Conservation (phyloP, 768 basidiomycete genomes). For the Pleurotus eryngii region DNA sequence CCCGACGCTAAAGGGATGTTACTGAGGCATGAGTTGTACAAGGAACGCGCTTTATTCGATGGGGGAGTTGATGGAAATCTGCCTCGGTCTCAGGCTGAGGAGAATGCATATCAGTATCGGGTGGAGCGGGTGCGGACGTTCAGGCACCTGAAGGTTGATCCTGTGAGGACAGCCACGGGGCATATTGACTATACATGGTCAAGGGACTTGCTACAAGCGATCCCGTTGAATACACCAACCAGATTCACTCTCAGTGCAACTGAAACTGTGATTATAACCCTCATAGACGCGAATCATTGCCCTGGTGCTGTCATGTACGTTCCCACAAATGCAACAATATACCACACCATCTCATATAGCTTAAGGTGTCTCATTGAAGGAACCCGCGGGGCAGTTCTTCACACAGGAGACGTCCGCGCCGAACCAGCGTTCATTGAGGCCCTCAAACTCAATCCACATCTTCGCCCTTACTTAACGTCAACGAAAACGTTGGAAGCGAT, state of each 20-base stretch:
- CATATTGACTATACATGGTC: conserved; percentile 45
- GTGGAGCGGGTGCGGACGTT: conserved; percentile 57
- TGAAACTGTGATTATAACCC: conserved; percentile 67
- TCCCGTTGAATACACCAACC: conserved; percentile 66
- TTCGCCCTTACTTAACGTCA: conserved; percentile 61
- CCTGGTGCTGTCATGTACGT: conserved; percentile 90
- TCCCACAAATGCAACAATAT: not conserved
- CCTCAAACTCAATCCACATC: conserved; percentile 63
- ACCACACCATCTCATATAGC: not conserved
- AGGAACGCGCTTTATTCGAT: conserved; percentile 48
- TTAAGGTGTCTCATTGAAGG: conserved; percentile 84
- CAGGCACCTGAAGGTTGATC: conserved; percentile 62
- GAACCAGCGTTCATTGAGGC: conserved; percentile 78
- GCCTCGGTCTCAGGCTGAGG: not conserved
- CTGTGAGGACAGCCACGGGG: conserved; percentile 44
- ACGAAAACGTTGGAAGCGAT: conserved; percentile 59
- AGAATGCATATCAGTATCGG: conserved; percentile 44
- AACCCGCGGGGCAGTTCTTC: conserved; percentile 65
- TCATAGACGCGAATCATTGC: conserved; percentile 92
- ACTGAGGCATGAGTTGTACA: conserved; percentile 68
- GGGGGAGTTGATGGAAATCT: not conserved
- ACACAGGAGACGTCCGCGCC: conserved; percentile 91
- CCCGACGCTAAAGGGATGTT: conserved; percentile 85
- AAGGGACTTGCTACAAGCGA: conserved; percentile 63
- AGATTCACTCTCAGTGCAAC: conserved; percentile 51